Evolutionary conservation across 768 basidiomycete genomes (phyloP).

Genomic region (Phlebiopsis flavidoalba): DNA sequence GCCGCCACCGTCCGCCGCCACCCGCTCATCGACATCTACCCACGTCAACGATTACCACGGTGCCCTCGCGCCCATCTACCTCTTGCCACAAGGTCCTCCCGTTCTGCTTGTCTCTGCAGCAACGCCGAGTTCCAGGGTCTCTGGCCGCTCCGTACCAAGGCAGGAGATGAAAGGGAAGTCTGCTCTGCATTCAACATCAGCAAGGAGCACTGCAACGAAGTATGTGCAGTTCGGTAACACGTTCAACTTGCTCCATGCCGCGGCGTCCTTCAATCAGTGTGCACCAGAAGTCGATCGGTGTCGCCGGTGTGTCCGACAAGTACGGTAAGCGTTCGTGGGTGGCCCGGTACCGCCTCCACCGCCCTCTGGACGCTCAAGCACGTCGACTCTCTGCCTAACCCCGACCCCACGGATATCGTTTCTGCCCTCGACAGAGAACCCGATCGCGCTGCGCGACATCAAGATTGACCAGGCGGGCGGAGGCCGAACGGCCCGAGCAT

Average conservation of each 20-base stretch:
- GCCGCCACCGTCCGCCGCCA: conserved; percentile 83
- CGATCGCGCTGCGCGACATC: conserved; percentile 65
- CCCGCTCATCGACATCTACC: conserved; percentile 88
- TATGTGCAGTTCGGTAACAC: conserved; percentile 98
- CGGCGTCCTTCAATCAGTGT: conserved; percentile 87
- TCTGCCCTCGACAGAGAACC: conserved; percentile 84
- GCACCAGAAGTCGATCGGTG: conserved; percentile 91
- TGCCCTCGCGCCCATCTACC: conserved; percentile 84
- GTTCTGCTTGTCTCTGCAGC: conserved; percentile 86
- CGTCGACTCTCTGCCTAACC: conserved; percentile 93
- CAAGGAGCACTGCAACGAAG: conserved; percentile 93
- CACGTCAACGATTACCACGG: conserved; percentile 96
- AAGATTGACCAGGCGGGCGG: conserved; percentile 74
- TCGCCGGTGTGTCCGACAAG: conserved; percentile 96
- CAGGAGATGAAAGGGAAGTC: conserved; percentile 92
- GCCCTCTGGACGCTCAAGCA: conserved; percentile 95
- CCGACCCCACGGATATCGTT: conserved; percentile 90
- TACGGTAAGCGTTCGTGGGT: conserved; percentile 93
- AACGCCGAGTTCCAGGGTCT: conserved; percentile 98
- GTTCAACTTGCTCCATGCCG: conserved; percentile 92
- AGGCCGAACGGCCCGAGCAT: conserved; percentile 84
- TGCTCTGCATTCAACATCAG: conserved; percentile 97
- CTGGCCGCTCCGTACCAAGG: conserved; percentile 94
- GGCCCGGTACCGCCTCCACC: conserved; percentile 90
- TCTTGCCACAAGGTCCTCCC: conserved; percentile 90